phyloP scores from a whole-genome alignment of 2,329 filamentous ascomycete species.

The Cercospora brassicicola region DNA sequence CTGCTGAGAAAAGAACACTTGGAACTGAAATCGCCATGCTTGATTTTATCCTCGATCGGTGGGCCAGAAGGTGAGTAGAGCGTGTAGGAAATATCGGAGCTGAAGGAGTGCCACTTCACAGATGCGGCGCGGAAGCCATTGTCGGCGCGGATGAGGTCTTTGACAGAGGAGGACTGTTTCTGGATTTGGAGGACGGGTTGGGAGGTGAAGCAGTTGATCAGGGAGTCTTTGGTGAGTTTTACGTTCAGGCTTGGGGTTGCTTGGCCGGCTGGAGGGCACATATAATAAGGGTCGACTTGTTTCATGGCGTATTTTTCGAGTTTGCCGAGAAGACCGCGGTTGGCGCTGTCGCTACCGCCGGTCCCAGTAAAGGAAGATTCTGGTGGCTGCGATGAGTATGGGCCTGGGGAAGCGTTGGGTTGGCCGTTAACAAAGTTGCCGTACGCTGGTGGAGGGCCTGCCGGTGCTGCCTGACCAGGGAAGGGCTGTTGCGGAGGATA shows the following conservation, averaged over 20 bases:
- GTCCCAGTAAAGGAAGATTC: not conserved
- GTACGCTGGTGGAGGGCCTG: not conserved
- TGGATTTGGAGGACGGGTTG: not conserved
- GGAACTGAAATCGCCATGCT: not conserved
- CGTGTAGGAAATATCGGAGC: not conserved
- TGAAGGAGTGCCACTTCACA: not conserved
- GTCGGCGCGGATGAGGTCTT: not conserved
- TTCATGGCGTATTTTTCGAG: not conserved
- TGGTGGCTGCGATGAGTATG: not conserved
- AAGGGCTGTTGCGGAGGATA: not conserved
- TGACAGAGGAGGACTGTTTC: not conserved
- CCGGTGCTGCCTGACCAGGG: not conserved
- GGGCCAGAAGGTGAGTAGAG: not conserved
- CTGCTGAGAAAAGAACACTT: not conserved
- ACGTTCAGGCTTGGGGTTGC: not conserved
- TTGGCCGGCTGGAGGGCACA: not conserved
- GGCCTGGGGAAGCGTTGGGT: not conserved
- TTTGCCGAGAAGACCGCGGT: not conserved
- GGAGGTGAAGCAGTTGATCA: not conserved
- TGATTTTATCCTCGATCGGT: not conserved
- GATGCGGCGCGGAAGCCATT: not conserved
- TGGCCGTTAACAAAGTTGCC: not conserved
- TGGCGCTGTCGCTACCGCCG: not conserved
- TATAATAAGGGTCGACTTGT: not conserved
- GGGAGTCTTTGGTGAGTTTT: not conserved